Conservation (phyloP, 192 early-diverging fungal genomes). For the Linnemannia hyalina region DNA sequence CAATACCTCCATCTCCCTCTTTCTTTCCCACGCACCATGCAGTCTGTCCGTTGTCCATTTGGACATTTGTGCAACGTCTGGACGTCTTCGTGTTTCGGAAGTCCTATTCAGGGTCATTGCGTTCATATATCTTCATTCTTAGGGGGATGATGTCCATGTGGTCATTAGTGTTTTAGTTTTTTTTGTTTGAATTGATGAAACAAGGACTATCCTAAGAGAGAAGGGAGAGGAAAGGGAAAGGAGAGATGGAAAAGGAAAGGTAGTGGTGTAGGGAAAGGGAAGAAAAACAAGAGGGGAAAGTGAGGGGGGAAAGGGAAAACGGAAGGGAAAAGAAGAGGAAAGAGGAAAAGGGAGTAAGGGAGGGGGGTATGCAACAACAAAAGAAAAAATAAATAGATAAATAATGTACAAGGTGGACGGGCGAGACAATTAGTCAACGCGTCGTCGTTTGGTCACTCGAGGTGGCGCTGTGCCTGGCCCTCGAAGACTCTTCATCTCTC, state of each 20-base stretch:
- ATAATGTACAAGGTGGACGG: not conserved
- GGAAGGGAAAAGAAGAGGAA: not conserved
- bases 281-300: conserved; percentile 10
- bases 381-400: conserved; percentile 2
- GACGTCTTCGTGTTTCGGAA: not conserved
- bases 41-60: not conserved
- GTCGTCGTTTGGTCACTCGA: conserved; percentile 38
- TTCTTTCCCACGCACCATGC: not conserved
- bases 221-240: not conserved
- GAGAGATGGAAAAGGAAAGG: not conserved
- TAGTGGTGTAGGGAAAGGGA: not conserved
- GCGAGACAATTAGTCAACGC: conserved; percentile 1
- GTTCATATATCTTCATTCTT: not conserved
- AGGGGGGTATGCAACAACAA: not conserved
- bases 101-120: not conserved
- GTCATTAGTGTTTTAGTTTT: not conserved
- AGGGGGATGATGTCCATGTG: not conserved
- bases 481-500: conserved; percentile 18
- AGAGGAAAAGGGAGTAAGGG: not conserved
- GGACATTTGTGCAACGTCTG: not conserved
- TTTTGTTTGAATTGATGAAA: not conserved
- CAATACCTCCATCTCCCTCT: not conserved
- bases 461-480: not conserved
- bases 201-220: conserved; percentile 3
- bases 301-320: conserved; percentile 12